Conservation (phyloP, 129 eudicot species). For the Arctium lappa region DNA sequence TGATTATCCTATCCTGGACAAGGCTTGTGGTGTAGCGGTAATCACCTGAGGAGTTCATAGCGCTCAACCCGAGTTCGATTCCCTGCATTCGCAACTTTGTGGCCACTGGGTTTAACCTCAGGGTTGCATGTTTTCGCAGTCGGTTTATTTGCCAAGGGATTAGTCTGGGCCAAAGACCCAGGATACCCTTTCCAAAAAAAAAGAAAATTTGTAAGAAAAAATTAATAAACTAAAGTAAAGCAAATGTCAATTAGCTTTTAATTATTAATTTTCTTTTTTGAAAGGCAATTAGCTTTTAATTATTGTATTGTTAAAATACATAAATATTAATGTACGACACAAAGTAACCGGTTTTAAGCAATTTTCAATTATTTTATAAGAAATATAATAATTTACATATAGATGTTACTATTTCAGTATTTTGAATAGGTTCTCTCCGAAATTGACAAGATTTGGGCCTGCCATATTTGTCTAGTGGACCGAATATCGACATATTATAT, state of each 20-base stretch:
- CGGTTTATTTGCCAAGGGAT: too few species aligned
- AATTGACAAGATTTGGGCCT: conserved; percentile 32
- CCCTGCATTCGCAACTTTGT: too few species aligned
- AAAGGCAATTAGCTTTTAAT: not conserved
- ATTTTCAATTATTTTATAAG: not conserved
- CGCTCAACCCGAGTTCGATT: too few species aligned
- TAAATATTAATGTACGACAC: not conserved
- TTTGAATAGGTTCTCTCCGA: conserved; percentile 5
- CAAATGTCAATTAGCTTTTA: too few species aligned
- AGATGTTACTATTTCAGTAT: not conserved
- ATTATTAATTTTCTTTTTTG: not conserved
- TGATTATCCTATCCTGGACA: not conserved
- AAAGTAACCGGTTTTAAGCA: not conserved
- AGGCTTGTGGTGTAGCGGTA: not conserved
- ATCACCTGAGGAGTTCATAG: too few species aligned
- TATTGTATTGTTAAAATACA: not conserved
- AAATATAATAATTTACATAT: not conserved
- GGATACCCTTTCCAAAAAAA: too few species aligned
- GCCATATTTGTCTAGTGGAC: conserved; percentile 26
- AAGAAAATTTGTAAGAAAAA: too few species aligned
- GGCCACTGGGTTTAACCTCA: too few species aligned
- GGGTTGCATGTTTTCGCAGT: too few species aligned
- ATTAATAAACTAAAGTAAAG: too few species aligned
- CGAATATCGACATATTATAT: conserved; percentile 16
- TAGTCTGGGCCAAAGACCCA: too few species aligned